These are phyloP conservation scores for Kazachstania kunashirensis DNA, from an alignment of 805 yeast species.

Conservation along the genomic window DNA sequence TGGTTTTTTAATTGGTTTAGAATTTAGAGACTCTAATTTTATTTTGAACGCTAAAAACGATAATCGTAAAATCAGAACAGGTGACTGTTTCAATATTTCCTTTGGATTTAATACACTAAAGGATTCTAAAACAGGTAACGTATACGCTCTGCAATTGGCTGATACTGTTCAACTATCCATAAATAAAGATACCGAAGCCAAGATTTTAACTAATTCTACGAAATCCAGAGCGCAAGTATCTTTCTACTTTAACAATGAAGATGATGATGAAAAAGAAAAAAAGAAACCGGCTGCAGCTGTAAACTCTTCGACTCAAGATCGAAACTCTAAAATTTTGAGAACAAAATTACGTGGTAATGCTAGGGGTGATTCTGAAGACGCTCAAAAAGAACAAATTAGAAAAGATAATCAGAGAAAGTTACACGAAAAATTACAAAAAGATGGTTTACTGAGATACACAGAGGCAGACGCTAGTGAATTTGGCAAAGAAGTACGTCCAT, in stretches of 20 bases:
- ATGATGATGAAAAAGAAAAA: conserved; percentile 37
- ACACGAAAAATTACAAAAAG: conserved; percentile 77
- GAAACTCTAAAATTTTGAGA: conserved; percentile 57
- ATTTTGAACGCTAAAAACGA: conserved; percentile 66
- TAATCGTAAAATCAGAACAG: conserved; percentile 49
- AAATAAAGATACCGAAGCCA: conserved; percentile 38
- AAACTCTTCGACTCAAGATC: conserved; percentile 28
- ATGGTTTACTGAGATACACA: conserved; percentile 73
- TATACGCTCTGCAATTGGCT: conserved; percentile 62
- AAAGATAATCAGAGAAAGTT: conserved; percentile 74
- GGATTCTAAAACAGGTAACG: conserved; percentile 42
- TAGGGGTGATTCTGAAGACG: conserved; percentile 56
- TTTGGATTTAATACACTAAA: conserved; percentile 64
- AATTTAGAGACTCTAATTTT: conserved; percentile 71
- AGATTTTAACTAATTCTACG: conserved; percentile 62
- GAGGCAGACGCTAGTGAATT: conserved; percentile 64
- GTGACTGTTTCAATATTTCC: conserved; percentile 65
- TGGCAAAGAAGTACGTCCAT: conserved; percentile 39
- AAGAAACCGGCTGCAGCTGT: conserved; percentile 27
- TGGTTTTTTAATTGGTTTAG: conserved; percentile 86
- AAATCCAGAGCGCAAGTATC: conserved; percentile 68
- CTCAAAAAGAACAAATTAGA: conserved; percentile 64
- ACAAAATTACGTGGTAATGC: conserved; percentile 73
- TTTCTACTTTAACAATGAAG: conserved; percentile 71
- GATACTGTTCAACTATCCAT: conserved; percentile 71